A percentile compares a stretch with the other conserved stretches of the same genome.
Conservation (phyloP, 495 filamentous ascomycete genomes). For the Lasiosphaeria ovina region DNA sequence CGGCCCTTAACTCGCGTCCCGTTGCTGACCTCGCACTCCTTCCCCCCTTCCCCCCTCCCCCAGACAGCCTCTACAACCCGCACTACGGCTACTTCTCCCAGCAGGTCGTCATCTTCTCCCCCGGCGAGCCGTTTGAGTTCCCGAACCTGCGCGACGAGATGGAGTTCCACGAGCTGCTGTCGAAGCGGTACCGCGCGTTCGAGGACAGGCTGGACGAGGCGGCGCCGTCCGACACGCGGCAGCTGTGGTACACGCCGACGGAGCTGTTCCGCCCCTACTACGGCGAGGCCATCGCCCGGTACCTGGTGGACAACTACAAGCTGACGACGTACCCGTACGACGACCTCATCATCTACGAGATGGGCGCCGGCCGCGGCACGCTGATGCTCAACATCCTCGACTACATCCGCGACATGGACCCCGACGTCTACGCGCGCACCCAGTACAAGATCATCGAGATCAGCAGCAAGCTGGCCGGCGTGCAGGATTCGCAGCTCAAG, state of each 20-base stretch:
- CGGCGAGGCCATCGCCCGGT: slow-evolving; percentile 91
- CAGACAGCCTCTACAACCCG: slow-evolving; percentile 96
- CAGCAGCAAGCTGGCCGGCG: slow-evolving; percentile 68
- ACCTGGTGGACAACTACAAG: slow-evolving; percentile 93
- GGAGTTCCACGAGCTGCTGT: slow-evolving; percentile 73
- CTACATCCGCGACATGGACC: slow-evolving; percentile 86
- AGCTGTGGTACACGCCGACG: slow-evolving; percentile 98
- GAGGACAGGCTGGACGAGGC: slow-evolving; percentile 80
- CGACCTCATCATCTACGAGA: slow-evolving; percentile 97
- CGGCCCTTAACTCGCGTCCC: background rate
- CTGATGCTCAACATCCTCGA: slow-evolving; percentile 98
- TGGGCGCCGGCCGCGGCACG: slow-evolving; percentile 96
- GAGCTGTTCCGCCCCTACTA: slow-evolving; percentile 97
- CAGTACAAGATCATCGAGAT: slow-evolving; percentile 97
- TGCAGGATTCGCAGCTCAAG: slow-evolving; percentile 71
- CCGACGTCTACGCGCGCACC: slow-evolving; percentile 90
- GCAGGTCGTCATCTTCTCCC: slow-evolving; percentile 92
- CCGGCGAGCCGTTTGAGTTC: slow-evolving; percentile 93
- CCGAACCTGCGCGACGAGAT: slow-evolving; percentile 73
- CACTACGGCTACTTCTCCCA: slow-evolving; percentile 98
- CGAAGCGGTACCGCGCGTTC: slow-evolving; percentile 79
- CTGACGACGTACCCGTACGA: slow-evolving; percentile 90
- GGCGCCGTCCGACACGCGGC: slow-evolving; percentile 66
- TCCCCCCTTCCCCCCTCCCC: background rate
- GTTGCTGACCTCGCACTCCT: too few species aligned